A percentile compares a stretch with the other conserved stretches of the same genome.
Evolutionary conservation across 768 basidiomycete species (phyloP).

Genomic region (Hysterangium stoloniferum): DNA sequence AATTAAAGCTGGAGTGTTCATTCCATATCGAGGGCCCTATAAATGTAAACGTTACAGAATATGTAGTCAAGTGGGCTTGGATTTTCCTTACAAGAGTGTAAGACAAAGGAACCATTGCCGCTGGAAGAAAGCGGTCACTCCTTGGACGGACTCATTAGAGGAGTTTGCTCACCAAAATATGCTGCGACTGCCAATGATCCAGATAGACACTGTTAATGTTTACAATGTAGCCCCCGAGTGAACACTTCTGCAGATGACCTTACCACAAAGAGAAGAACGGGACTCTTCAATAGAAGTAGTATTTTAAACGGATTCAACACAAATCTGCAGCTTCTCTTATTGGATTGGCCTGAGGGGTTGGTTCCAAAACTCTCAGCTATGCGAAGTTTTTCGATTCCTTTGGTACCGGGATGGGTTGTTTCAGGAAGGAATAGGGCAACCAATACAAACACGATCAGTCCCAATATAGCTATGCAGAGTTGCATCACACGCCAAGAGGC

Average conservation of each 20-base stretch:
- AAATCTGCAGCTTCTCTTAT: conserved; percentile 17
- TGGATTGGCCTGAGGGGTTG: conserved; percentile 1
- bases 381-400: neutral
- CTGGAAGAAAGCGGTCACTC: too few relatives aligned
- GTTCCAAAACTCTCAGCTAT: neutral
- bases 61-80: neutral
- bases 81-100: neutral
- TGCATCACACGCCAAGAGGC: conserved; percentile 4
- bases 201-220: neutral
- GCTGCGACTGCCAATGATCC: neutral
- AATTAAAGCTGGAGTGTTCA: neutral
- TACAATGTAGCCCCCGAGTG: neutral
- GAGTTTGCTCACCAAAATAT: neutral
- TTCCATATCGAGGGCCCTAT: conserved; percentile 1
- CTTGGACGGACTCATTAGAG: neutral
- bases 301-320: conserved; percentile 54
- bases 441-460: neutral
- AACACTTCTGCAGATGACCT: neutral
- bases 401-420: conserved; percentile 3
- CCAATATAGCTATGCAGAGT: neutral
- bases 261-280: neutral
- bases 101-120: neutral
- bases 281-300: conserved; percentile 20
- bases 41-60: neutral
- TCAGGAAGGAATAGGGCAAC: neutral